These are phyloP conservation scores for Penicillium thymicola DNA, from an alignment of 2,329 filamentous ascomycete genomes.

Conservation along the genomic window DNA sequence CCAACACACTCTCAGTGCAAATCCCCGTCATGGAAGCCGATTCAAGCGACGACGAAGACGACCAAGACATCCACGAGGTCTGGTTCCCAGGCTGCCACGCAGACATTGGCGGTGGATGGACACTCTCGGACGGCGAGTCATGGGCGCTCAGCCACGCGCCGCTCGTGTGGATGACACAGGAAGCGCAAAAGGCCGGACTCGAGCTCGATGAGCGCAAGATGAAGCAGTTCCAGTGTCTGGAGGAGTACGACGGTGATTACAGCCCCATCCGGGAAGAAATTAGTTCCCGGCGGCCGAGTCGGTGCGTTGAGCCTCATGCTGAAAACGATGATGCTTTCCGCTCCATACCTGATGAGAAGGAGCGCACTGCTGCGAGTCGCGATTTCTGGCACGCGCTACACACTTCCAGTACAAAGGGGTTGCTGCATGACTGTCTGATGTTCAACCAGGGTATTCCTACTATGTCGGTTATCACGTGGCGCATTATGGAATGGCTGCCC, in stretches of 20 bases:
- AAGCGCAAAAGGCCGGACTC: conserved; percentile 64
- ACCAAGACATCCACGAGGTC: conserved; percentile 73
- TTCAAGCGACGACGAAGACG: conserved; percentile 31
- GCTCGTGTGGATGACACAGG: conserved; percentile 67
- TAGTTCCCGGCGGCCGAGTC: conserved; percentile 12
- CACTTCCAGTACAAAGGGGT: conserved; percentile 51
- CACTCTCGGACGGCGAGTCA: conserved; percentile 53
- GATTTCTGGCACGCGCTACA: conserved; percentile 59
- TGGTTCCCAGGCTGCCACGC: conserved; percentile 73
- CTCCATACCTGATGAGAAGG: conserved; percentile 19
- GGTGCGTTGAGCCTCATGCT: conserved; percentile 5
- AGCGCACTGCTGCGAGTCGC: conserved; percentile 28
- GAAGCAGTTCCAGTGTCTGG: conserved; percentile 61
- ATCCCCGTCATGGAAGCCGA: conserved; percentile 24
- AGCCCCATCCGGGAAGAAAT: conserved; percentile 32
- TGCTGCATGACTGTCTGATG: conserved; percentile 68
- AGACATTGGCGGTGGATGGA: conserved; percentile 77
- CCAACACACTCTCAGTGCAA: conserved; percentile 28
- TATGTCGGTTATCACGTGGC: conserved; percentile 64
- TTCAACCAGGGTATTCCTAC: conserved; percentile 59
- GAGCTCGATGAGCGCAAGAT: conserved; percentile 68
- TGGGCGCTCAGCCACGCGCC: conserved; percentile 64
- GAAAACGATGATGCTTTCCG: conserved; percentile 17
- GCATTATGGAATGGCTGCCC: conserved; percentile 76
- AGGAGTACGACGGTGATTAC: conserved; percentile 40